Evolutionary conservation across 2,329 filamentous ascomycete genomes (phyloP), one percentile per base, ranked within the genome.

Genomic region (Aureobasidium sp.): DNA sequence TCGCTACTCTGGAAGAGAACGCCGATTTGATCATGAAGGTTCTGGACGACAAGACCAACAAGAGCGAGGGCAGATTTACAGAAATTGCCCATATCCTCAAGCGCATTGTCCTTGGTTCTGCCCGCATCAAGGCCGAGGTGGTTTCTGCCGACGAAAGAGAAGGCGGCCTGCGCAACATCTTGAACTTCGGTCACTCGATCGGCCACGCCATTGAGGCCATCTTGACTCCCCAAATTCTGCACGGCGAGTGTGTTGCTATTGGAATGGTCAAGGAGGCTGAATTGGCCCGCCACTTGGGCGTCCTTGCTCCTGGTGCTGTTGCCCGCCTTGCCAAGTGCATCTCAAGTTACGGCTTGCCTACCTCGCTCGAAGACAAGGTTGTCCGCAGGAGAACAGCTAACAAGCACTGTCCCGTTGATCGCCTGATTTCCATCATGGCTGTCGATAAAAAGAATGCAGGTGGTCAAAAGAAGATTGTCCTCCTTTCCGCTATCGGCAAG

Each of bases 371-470:
- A 39, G 92, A 99, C 75, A 89, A 91, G 72, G 85, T 86, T 34
- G 87, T 99, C 47, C 83, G 88, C 47, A 90, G 87, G 69, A 78
- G 94, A 64, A 92, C 91, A 5, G 92, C 91, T 1, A 90, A 89
- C 59, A 97, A 96, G 76, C 81, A 85, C 66, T 99, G 94, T 72
- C 87, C 89, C 0, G 90, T 97, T 2, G 90, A 97, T 67, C 83
- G 89, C 39, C 76, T 99, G 57, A 81, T 99, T 62, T 83, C 88
- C 66, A 96, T 96, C 73, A 99, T 99, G 94, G 91, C 89, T 0
- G 88, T 99, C 9, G 94, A 99, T 77, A 99, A 99, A 83, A 99
- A 99, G 80, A 99, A 99, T 67, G 89, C 96, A 48, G 94, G 94
- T 2, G 84, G 84, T 63, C 91, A 93, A 75, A 99, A 99, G 81